Evolutionary conservation across 768 basidiomycete species (phyloP).

Genomic region (Lyophyllum shimeji): DNA sequence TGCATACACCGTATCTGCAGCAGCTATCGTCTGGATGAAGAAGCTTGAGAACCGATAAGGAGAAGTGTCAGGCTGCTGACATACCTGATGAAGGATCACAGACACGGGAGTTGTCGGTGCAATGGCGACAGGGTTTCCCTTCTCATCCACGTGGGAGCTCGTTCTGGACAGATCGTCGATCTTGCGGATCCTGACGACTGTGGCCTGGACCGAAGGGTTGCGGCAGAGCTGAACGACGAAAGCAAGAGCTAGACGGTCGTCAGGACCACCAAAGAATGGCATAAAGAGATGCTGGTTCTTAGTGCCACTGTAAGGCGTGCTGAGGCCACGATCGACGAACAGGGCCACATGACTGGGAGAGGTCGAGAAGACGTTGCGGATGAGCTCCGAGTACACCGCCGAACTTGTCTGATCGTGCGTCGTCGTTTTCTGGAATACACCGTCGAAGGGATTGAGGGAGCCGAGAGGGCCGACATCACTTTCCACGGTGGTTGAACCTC

Average conservation of each 20-base stretch:
- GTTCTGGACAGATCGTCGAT: conserved; percentile 33
- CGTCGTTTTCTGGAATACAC: conserved; percentile 60
- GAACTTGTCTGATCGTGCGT: conserved; percentile 52
- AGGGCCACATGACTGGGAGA: conserved; percentile 78
- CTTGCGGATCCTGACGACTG: conserved; percentile 64
- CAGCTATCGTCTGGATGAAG: conserved; percentile 40
- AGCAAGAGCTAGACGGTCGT: conserved; percentile 82
- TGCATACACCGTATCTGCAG: conserved; percentile 75
- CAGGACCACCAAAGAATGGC: conserved; percentile 93
- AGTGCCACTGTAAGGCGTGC: conserved; percentile 21
- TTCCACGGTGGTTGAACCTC: conserved; percentile 31
- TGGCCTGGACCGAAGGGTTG: conserved; percentile 64
- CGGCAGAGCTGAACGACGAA: conserved; percentile 79
- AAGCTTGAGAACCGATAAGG: background rate
- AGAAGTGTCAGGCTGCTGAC: conserved; percentile 5
- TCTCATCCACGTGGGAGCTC: conserved; percentile 27
- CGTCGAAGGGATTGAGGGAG: conserved; percentile 70
- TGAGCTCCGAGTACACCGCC: conserved; percentile 75
- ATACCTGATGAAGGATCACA: conserved; percentile 31
- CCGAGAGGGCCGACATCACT: conserved; percentile 22
- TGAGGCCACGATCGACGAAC: conserved; percentile 75
- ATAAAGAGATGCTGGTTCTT: conserved; percentile 66
- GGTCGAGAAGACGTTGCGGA: conserved; percentile 77
- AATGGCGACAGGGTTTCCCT: conserved; percentile 1
- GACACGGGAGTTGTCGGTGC: background rate